A percentile compares a stretch with the other conserved stretches of the same genome.
phyloP scores from a whole-genome alignment of 2,329 filamentous ascomycete species.

The Akanthomyces dipterigenus region DNA sequence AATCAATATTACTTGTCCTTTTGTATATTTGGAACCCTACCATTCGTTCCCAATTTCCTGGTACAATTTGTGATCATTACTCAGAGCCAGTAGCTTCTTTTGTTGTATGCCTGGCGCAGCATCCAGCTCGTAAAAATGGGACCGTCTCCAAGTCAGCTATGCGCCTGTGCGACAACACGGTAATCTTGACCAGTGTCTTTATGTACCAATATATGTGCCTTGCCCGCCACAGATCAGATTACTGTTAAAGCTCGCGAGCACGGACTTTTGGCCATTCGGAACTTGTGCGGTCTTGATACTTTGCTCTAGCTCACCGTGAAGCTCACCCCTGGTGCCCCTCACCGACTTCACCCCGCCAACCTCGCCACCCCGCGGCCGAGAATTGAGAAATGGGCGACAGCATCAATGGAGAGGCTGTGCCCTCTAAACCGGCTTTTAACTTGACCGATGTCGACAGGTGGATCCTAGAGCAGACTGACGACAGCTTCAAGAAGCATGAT shows the following conservation, averaged over 20 bases:
- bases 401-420: conserved; percentile 17
- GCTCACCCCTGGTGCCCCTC: neutral
- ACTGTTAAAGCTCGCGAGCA: too few species aligned
- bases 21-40: too few species aligned
- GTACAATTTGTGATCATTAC: too few species aligned
- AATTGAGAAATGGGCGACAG: conserved; percentile 33
- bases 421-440: conserved; percentile 43
- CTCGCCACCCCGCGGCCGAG: neutral
- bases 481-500: conserved; percentile 60
- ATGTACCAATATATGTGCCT: too few species aligned
- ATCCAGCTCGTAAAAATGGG: neutral
- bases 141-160: neutral
- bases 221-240: too few species aligned
- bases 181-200: neutral
- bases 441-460: conserved; percentile 52
- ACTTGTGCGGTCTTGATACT: neutral
- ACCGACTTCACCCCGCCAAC: conserved; percentile 4
- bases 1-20: too few species aligned
- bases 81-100: neutral
- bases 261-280: neutral
- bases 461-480: conserved; percentile 58
- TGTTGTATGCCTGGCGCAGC: neutral
- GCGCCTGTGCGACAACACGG: neutral
- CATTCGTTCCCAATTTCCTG: too few species aligned
- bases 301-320: too few species aligned